Conservation (phyloP, 2,329 filamentous ascomycete genomes). For the Fusarium sp. region DNA sequence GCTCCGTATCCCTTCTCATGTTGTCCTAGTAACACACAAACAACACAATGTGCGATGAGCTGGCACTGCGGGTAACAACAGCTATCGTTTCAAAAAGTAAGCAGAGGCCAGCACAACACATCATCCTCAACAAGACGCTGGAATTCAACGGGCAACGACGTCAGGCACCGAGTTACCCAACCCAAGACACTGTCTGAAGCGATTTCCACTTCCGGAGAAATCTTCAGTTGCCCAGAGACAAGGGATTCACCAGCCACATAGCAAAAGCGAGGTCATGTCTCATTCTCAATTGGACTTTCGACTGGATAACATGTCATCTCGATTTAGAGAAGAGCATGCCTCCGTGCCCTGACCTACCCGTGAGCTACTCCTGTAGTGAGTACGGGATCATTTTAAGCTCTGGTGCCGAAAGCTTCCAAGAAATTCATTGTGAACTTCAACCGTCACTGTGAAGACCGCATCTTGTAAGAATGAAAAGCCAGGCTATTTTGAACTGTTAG, state of each 20-base stretch:
- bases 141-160: neutral
- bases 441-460: neutral
- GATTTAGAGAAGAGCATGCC: neutral
- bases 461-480: neutral
- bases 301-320: neutral
- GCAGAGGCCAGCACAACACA: neutral
- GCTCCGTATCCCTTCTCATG: neutral
- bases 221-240: neutral
- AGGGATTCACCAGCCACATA: neutral
- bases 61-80: constrained; percentile 1
- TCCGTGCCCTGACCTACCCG: neutral
- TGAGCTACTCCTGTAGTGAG: neutral
- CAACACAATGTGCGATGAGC: neutral
- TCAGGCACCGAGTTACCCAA: neutral
- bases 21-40: constrained; percentile 1
- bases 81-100: neutral
- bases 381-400: neutral
- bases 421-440: neutral
- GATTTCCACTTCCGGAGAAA: neutral
- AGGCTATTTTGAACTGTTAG: neutral
- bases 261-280: neutral
- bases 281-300: neutral
- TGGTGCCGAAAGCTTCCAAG: neutral
- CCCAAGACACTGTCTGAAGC: neutral
- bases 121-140: neutral